Evolutionary conservation across 2,329 filamentous ascomycete species (phyloP).

Genomic region (Penicillium crustosum): DNA sequence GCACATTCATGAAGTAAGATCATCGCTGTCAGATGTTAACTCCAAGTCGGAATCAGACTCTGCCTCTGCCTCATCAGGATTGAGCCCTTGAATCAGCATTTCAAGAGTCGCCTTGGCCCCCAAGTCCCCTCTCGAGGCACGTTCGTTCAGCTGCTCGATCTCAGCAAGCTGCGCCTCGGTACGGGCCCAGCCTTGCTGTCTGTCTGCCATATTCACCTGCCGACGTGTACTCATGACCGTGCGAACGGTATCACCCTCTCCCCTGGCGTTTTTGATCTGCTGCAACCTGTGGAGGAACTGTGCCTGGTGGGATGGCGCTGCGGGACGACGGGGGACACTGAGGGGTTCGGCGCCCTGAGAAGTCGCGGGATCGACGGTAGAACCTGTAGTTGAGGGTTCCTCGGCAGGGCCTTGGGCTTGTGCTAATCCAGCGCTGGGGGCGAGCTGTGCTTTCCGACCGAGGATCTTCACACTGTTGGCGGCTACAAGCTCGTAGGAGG

Average conservation of each 20-base stretch:
- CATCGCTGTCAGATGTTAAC: neutral
- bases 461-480: constrained; percentile 68
- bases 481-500: constrained; percentile 68
- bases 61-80: constrained; percentile 3
- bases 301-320: constrained; percentile 45
- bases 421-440: constrained; percentile 42
- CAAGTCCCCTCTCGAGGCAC: constrained; percentile 38
- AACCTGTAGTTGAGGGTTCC: neutral
- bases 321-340: constrained; percentile 25
- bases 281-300: constrained; percentile 66
- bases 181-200: constrained; percentile 38
- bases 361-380: neutral
- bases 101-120: constrained; percentile 39
- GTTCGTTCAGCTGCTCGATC: constrained; percentile 39
- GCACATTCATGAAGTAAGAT: neutral
- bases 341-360: constrained; percentile 4
- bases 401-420: neutral
- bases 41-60: constrained; percentile 3
- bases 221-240: constrained; percentile 55
- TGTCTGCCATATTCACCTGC: constrained; percentile 33
- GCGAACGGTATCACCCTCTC: constrained; percentile 64
- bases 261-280: constrained; percentile 62
- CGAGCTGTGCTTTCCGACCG: constrained; percentile 63
- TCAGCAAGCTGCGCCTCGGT: constrained; percentile 39
- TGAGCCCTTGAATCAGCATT: constrained; percentile 20